Conservation (phyloP, 192 early-diverging fungal species). For the Linnemannia hyalina region DNA sequence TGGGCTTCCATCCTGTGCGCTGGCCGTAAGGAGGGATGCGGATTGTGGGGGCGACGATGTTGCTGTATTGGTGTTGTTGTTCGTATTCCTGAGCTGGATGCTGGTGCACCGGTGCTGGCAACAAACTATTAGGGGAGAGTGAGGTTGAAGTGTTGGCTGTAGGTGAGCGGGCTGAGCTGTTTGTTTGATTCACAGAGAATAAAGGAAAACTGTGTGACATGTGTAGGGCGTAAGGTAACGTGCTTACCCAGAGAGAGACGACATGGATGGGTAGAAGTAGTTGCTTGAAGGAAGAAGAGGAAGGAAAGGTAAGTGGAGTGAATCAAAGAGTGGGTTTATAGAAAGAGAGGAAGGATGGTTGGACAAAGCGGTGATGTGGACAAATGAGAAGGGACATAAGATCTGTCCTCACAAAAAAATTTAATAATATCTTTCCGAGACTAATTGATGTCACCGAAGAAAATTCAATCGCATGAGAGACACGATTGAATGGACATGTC, state of each 20-base stretch:
- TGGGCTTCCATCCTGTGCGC: conserved; percentile 84
- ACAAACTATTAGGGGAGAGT: conserved; percentile 13
- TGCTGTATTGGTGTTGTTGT: conserved; percentile 25
- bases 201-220: neutral
- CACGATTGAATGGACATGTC: neutral
- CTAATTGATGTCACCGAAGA: neutral
- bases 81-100: conserved; percentile 47
- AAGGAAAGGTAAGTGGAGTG: neutral
- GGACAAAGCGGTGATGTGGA: neutral
- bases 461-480: neutral
- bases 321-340: neutral
- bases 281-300: neutral
- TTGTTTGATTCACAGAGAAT: neutral
- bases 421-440: neutral
- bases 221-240: neutral
- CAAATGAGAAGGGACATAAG: neutral
- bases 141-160: neutral
- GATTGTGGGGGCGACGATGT: conserved; percentile 18
- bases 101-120: conserved; percentile 51
- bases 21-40: conserved; percentile 83
- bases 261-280: conserved; percentile 10
- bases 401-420: neutral
- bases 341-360: neutral
- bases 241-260: conserved; percentile 40
- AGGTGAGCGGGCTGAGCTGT: neutral